Conservation (phyloP, 139 green algal species). For the Auxenochlorella pyrenoidosa region DNA sequence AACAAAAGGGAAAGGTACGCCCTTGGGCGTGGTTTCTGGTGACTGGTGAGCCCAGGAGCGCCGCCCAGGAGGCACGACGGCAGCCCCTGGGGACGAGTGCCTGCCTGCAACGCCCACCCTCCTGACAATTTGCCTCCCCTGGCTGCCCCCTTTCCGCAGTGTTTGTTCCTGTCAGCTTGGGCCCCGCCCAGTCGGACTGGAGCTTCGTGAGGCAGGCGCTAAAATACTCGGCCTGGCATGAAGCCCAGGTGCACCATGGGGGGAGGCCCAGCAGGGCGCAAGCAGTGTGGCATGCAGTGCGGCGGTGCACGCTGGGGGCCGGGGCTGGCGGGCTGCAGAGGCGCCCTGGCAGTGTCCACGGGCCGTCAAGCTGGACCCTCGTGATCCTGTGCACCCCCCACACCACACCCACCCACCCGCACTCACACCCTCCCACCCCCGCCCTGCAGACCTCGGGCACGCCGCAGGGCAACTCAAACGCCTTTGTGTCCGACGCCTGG, state of each 20-base stretch:
- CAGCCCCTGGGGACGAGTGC: too few relatives aligned
- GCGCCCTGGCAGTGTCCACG: not conserved
- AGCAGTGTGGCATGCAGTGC: too few relatives aligned
- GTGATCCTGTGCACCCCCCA: too few relatives aligned
- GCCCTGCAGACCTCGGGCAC: not conserved
- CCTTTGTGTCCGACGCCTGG: slow-evolving; percentile 39
- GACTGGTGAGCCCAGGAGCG: too few relatives aligned
- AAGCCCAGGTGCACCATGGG: slow-evolving; percentile 12
- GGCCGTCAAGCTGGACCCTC: not conserved
- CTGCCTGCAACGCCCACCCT: too few relatives aligned
- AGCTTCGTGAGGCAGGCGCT: slow-evolving; percentile 32
- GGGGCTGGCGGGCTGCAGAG: too few relatives aligned
- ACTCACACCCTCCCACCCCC: not conserved
- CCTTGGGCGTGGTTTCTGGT: too few relatives aligned
- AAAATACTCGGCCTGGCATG: slow-evolving; percentile 48
- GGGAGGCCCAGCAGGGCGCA: too few relatives aligned
- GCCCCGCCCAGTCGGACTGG: slow-evolving; percentile 21
- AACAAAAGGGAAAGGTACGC: too few relatives aligned
- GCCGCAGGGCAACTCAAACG: slow-evolving; percentile 41
- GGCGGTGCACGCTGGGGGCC: not conserved
- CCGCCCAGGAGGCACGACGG: too few relatives aligned
- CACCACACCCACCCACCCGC: not conserved
- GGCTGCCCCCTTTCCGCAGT: not conserved
- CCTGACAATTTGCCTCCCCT: too few relatives aligned
- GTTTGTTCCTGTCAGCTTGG: slow-evolving; percentile 52